Conservation (phyloP, 768 basidiomycete species). For the Psilocybe tampanensis region DNA sequence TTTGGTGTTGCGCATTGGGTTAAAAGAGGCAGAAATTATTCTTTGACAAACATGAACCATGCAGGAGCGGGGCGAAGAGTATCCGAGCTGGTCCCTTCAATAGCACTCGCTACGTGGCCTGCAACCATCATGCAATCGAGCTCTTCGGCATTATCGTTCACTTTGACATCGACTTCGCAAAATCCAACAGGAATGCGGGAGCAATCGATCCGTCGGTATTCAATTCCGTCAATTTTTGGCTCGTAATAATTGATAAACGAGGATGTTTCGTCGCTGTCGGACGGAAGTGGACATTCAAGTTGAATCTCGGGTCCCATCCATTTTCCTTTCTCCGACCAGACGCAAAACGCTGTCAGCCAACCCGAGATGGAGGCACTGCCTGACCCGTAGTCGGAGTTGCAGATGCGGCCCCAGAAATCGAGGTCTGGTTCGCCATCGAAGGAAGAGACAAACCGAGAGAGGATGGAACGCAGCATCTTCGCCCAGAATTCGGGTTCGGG, state of each 20-base stretch:
- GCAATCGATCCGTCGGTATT: conserved; percentile 5
- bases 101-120: conserved; percentile 17
- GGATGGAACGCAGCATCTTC: conserved; percentile 15
- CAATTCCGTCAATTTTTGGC: conserved; percentile 6
- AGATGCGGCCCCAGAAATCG: conserved; percentile 18
- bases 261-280: too few species aligned
- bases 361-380: conserved; percentile 15
- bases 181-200: conserved; percentile 11
- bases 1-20: too few species aligned
- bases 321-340: conserved; percentile 14
- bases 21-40: too few species aligned
- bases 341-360: conserved; percentile 24
- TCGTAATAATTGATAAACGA: too few species aligned
- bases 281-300: neutral
- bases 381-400: conserved; percentile 10
- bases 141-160: conserved; percentile 11
- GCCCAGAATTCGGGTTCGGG: conserved; percentile 18
- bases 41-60: conserved; percentile 25
- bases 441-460: conserved; percentile 19
- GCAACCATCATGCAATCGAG: conserved; percentile 25
- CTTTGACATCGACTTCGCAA: conserved; percentile 23
- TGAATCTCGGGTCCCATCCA: conserved; percentile 21
- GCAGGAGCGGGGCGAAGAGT: conserved; percentile 16
- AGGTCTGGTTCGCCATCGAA: conserved; percentile 18
- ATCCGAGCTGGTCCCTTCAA: conserved; percentile 8